Conservation (phyloP, 306 rosid species). For the Ormosia semicastrata region DNA sequence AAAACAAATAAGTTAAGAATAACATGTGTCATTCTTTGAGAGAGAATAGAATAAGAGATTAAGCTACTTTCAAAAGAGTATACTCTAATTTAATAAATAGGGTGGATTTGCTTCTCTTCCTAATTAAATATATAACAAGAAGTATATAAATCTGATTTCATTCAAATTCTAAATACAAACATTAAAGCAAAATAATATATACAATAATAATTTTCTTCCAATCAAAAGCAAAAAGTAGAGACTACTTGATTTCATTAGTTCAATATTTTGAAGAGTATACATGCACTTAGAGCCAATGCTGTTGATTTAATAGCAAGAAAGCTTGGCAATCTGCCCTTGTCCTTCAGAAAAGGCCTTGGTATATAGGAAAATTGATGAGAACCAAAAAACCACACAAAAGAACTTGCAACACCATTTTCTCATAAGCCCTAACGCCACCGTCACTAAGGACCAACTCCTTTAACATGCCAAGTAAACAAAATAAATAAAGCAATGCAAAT, state of each 20-base stretch:
- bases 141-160: too few relatives aligned
- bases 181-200: too few relatives aligned
- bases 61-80: too few relatives aligned
- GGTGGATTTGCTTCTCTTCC: too few relatives aligned
- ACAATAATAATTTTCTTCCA: background rate
- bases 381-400: slow-evolving; percentile 55
- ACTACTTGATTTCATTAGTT: background rate
- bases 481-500: slow-evolving; percentile 60
- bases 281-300: slow-evolving; percentile 15
- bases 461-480: slow-evolving; percentile 49
- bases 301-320: slow-evolving; percentile 53
- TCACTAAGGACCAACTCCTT: slow-evolving; percentile 25
- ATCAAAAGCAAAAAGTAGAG: background rate
- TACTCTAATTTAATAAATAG: too few relatives aligned
- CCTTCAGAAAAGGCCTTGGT: slow-evolving; percentile 71
- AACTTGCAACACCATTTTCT: slow-evolving; percentile 56
- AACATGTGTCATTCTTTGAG: too few relatives aligned
- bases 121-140: too few relatives aligned
- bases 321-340: slow-evolving; percentile 63
- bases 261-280: background rate
- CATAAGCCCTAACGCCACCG: slow-evolving; percentile 23
- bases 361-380: slow-evolving; percentile 67
- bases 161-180: too few relatives aligned
- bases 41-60: too few relatives aligned
- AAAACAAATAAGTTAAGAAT: too few relatives aligned